Evolutionary conservation across 768 basidiomycete genomes (phyloP).

Genomic region (Pleurotus eryngii): DNA sequence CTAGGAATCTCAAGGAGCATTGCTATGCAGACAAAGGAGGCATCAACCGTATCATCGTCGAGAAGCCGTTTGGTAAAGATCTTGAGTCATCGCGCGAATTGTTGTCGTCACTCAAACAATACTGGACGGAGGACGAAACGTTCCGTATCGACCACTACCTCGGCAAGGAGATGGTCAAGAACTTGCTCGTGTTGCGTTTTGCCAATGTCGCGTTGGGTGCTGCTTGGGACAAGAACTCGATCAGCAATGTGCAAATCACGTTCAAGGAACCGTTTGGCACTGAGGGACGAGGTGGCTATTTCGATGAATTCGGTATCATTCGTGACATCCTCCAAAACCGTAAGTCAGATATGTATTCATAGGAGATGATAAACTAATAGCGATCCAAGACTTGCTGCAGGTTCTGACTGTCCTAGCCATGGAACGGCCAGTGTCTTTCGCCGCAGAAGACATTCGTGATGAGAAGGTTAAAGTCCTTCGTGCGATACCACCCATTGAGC

Average conservation of each 20-base stretch:
- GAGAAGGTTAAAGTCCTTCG: slow-evolving; percentile 99
- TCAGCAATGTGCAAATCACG: slow-evolving; percentile 97
- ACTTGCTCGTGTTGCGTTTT: slow-evolving; percentile 91
- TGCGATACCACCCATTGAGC: slow-evolving; percentile 78
- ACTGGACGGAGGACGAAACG: slow-evolving; percentile 96
- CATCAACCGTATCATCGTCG: slow-evolving; percentile 90
- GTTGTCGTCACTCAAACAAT: slow-evolving; percentile 71
- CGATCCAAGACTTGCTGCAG: slow-evolving; percentile 77
- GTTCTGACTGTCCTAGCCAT: slow-evolving; percentile 94
- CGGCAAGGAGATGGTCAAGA: slow-evolving; percentile 99
- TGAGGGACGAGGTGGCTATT: slow-evolving; percentile 99
- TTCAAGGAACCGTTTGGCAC: slow-evolving; percentile 99
- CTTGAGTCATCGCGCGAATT: slow-evolving; percentile 79
- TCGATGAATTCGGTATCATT: slow-evolving; percentile 99
- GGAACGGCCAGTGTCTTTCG: slow-evolving; percentile 97
- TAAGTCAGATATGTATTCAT: slow-evolving; percentile 42
- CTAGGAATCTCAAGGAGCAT: slow-evolving; percentile 75
- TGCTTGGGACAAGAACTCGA: slow-evolving; percentile 93
- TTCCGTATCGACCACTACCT: slow-evolving; percentile 99
- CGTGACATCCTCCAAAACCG: slow-evolving; percentile 98
- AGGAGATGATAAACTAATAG: too few species aligned
- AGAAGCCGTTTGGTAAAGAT: slow-evolving; percentile 99
- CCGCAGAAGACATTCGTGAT: slow-evolving; percentile 95
- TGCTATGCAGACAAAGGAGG: slow-evolving; percentile 71
- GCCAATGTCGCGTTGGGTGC: slow-evolving; percentile 89